Conservation (phyloP, 176 grass and related monocot species). For the Oryza punctata region DNA sequence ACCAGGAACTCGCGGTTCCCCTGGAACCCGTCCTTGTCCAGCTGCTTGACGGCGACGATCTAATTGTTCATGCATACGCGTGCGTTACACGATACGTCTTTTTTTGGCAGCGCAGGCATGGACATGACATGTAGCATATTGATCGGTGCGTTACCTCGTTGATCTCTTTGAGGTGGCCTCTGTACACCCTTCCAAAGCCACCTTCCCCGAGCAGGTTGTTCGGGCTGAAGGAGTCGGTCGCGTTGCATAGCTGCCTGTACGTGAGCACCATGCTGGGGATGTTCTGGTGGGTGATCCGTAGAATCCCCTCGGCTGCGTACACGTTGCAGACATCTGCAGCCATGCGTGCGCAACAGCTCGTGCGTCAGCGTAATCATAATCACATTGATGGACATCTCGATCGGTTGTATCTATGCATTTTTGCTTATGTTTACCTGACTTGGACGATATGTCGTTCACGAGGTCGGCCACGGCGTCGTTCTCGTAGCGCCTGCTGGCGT, state of each 20-base stretch:
- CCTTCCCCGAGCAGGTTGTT: constrained; percentile 79
- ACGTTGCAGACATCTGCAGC: constrained; percentile 49
- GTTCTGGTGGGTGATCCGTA: constrained; percentile 61
- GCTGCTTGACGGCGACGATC: constrained; percentile 79
- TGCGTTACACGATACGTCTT: background rate
- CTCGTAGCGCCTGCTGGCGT: constrained; percentile 4
- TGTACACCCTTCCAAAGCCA: constrained; percentile 87
- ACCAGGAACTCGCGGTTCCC: constrained; percentile 87
- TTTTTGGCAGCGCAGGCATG: background rate
- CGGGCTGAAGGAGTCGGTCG: constrained; percentile 63
- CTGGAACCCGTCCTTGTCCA: constrained; percentile 68
- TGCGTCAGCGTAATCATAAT: background rate
- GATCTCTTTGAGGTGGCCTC: constrained; percentile 51
- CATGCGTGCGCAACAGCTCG: too few relatives aligned
- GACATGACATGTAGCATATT: background rate
- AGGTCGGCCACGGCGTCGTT: constrained; percentile 47
- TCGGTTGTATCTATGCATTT: background rate
- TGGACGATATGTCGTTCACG: constrained; percentile 57
- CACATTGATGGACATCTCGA: background rate
- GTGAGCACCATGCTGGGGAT: constrained; percentile 68
- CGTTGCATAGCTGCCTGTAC: constrained; percentile 49
- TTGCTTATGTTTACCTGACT: constrained; percentile 47
- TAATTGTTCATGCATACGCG: background rate
- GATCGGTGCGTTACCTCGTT: constrained; percentile 30
- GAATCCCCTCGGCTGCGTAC: constrained; percentile 64